A percentile compares a stretch with the other conserved stretches of the same genome.
These are phyloP conservation scores for Pisolithus thermaeus DNA, from an alignment of 1,284 basidiomycete genomes.

Conservation along the genomic window DNA sequence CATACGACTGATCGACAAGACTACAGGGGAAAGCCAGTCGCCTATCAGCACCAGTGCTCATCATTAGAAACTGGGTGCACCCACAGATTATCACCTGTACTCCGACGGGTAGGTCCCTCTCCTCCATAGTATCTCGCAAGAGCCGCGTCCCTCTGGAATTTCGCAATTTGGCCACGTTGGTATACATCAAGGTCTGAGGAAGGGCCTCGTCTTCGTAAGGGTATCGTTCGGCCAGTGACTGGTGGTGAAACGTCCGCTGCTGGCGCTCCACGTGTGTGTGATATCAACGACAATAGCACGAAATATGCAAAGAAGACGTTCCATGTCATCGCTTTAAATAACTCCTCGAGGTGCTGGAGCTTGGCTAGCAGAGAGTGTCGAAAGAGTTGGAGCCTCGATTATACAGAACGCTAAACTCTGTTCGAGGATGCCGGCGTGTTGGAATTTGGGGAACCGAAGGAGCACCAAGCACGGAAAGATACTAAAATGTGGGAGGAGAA, in stretches of 20 bases:
- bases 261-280: constrained; percentile 11
- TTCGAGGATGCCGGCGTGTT: no score
- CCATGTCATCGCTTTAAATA: no score
- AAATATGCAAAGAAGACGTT: constrained; percentile 6
- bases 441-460: no score
- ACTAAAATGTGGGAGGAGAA: no score
- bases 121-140: constrained; percentile 20
- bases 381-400: no score
- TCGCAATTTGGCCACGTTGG: constrained; percentile 10
- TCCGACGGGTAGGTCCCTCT: constrained; percentile 12
- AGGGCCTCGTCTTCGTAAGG: neutral
- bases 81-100: constrained; percentile 18
- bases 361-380: no score
- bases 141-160: constrained; percentile 14
- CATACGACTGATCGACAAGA: constrained; percentile 18
- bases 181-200: neutral
- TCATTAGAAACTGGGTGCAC: neutral
- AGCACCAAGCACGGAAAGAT: no score
- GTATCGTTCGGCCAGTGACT: neutral
- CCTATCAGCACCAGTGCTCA: neutral
- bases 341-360: no score
- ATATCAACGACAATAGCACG: constrained; percentile 12
- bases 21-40: constrained; percentile 8
- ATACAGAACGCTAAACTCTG: no score
- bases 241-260: neutral